Evolutionary conservation across 1,139 yeast species (phyloP).

Genomic region (Pneumocystis carinii): DNA sequence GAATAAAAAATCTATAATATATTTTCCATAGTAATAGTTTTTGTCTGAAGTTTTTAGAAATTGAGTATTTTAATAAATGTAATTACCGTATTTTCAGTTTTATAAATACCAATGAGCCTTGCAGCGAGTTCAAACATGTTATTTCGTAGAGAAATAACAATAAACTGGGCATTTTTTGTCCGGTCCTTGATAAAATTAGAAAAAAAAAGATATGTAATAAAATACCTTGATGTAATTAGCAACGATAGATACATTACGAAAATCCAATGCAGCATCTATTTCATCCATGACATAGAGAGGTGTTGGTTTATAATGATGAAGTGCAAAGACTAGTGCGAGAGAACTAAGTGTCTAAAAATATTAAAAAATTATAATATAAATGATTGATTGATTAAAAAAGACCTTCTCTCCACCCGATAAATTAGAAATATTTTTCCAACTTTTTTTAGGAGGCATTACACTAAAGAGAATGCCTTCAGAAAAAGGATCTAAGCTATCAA

Average conservation of each 20-base stretch:
- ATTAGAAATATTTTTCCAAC: conserved; percentile 91
- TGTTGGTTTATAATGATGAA: conserved; percentile 91
- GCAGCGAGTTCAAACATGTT: conserved; percentile 96
- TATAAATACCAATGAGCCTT: conserved; percentile 88
- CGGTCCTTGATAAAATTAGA: conserved; percentile 35
- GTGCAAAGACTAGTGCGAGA: conserved; percentile 86
- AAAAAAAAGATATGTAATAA: neutral
- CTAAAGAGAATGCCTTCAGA: conserved; percentile 92
- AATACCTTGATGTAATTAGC: conserved; percentile 71
- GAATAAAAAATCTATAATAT: neutral
- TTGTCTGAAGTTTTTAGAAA: conserved; percentile 9
- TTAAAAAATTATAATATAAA: neutral
- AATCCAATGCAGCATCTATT: conserved; percentile 96
- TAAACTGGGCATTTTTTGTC: conserved; percentile 90
- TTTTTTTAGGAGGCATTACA: conserved; percentile 98
- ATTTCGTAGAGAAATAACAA: conserved; percentile 86
- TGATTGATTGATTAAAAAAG: neutral
- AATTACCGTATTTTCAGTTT: conserved; percentile 58
- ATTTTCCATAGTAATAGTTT: conserved; percentile 15
- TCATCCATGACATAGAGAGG: conserved; percentile 99
- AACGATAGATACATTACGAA: conserved; percentile 89
- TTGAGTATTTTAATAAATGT: neutral
- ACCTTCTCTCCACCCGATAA: conserved; percentile 89
- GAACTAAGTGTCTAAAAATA: conserved; percentile 55
- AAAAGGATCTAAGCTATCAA: conserved; percentile 93